Conservation (phyloP, 805 yeast genomes). For the Wickerhamomyces tratensis region DNA sequence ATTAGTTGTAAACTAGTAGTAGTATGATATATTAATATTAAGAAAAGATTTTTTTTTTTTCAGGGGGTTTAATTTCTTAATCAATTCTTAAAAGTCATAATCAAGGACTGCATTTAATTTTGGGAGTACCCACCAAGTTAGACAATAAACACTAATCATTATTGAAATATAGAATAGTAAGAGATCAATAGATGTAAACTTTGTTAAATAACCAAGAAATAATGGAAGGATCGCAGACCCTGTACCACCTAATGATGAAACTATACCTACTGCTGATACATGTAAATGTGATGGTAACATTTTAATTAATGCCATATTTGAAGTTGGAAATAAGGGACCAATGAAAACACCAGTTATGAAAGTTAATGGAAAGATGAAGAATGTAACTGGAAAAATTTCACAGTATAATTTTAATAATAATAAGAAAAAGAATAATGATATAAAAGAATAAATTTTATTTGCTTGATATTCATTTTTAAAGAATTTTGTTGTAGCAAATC, state of each 20-base stretch:
- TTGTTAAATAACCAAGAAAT: constrained; percentile 37
- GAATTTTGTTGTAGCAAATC: constrained; percentile 39
- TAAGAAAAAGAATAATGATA: constrained; percentile 20
- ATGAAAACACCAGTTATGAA: constrained; percentile 47
- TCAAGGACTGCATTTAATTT: neutral
- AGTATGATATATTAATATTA: too few species aligned
- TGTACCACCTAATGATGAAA: constrained; percentile 73
- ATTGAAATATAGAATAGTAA: neutral
- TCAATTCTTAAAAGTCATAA: neutral
- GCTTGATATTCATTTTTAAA: constrained; percentile 35
- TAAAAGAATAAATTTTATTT: constrained; percentile 23
- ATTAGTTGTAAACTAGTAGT: too few species aligned
- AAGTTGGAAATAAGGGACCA: constrained; percentile 70
- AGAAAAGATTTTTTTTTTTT: too few species aligned
- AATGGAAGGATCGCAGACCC: constrained; percentile 77
- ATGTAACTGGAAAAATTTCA: constrained; percentile 19
- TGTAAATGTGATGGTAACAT: constrained; percentile 52
- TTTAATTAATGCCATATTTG: constrained; percentile 54
- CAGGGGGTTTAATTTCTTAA: too few species aligned
- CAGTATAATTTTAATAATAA: constrained; percentile 18
- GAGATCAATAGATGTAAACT: constrained; percentile 3
- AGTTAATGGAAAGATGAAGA: constrained; percentile 30
- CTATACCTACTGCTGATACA: constrained; percentile 61
- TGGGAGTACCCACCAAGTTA: neutral
- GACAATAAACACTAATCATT: neutral